These are phyloP conservation scores for Tylopilus vinaceipallidus DNA, from an alignment of 768 basidiomycete genomes.

Conservation along the genomic window DNA sequence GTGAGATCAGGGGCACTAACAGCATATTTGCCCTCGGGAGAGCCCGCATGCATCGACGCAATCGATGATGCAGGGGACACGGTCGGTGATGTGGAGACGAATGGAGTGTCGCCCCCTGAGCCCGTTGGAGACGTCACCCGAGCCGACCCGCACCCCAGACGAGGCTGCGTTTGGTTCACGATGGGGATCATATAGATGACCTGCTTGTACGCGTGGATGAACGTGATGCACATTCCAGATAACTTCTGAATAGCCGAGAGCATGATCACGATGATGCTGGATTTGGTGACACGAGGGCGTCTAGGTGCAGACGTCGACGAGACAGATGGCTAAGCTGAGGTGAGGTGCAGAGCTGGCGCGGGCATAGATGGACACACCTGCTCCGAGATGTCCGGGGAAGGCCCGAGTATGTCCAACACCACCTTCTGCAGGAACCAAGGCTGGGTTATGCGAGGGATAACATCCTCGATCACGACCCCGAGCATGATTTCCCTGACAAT, in stretches of 20 bases:
- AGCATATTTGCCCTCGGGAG: conserved; percentile 4
- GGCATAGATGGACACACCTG: conserved; percentile 15
- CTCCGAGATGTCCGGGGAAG: conserved; percentile 29
- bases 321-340: conserved; percentile 15
- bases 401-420: conserved; percentile 64
- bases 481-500: conserved; percentile 84
- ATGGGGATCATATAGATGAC: conserved; percentile 60
- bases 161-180: conserved; percentile 46
- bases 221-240: conserved; percentile 64
- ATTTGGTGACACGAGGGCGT: conserved; percentile 42
- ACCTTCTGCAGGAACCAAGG: conserved; percentile 87
- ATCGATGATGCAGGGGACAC: conserved; percentile 29
- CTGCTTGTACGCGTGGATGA: conserved; percentile 69
- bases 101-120: not conserved
- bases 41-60: conserved; percentile 13
- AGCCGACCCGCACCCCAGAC: not conserved
- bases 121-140: not conserved
- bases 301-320: conserved; percentile 26
- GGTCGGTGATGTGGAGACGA: conserved; percentile 4
- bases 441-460: conserved; percentile 70
- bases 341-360: not conserved
- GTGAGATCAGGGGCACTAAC: conserved; percentile 35
- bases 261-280: conserved; percentile 60
- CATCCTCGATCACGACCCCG: conserved; percentile 67
- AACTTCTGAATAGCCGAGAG: conserved; percentile 74